Base-by-base conservation (phyloP, 192 early-diverging fungal species). In the Helicostylum pulchrum region DNA sequence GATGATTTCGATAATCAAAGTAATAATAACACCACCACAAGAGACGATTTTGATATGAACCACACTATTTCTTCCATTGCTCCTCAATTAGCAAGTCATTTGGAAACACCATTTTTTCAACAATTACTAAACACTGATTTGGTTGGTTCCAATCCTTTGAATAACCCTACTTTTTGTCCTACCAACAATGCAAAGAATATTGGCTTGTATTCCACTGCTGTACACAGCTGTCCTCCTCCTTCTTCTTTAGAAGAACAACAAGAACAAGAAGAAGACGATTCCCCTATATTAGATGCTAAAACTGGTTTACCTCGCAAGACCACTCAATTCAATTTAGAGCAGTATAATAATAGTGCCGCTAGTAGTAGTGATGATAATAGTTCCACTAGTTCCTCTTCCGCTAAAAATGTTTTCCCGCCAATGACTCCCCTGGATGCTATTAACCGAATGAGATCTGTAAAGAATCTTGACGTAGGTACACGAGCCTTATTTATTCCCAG, bases 341-440 rank as follows among this genome's bases (percentile, higher is more conserved):
- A 26, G 26, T 26, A 26, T 26, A 26, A 26, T 26, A 26, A 26
- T 26, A n/a, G n/a, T n/a, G n/a, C n/a, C n/a, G n/a, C n/a, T n/a
- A n/a, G n/a, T n/a, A n/a, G n/a, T 26, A 26, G 26, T 26, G 26
- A 26, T 26, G 26, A 26, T 26, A 26, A 26, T 26, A 26, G 26
- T 26, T 26, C 26, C 0, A 26, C 26, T 26, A 26, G 26, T 26
- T 48, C 15, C 46, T 19, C 17, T 26, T 65, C 15, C 39, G 43
- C 3, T 23, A 62, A 51, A 36, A 62, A 50, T 14, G 17, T 21
- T 4, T 53, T 64, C 19, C 67, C 71, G 2, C 71, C 71, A 21
- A 72, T 72, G 71, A 66, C 59, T 7, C 65, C 71, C 20, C 46
- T 72, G 2, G 65, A 72, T 45, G 71, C 71, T 30, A 42, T 68